A percentile compares a stretch with the other conserved stretches of the same genome.
phyloP scores from a whole-genome alignment of 2,329 filamentous ascomycete species.

The Metarhizium album region DNA sequence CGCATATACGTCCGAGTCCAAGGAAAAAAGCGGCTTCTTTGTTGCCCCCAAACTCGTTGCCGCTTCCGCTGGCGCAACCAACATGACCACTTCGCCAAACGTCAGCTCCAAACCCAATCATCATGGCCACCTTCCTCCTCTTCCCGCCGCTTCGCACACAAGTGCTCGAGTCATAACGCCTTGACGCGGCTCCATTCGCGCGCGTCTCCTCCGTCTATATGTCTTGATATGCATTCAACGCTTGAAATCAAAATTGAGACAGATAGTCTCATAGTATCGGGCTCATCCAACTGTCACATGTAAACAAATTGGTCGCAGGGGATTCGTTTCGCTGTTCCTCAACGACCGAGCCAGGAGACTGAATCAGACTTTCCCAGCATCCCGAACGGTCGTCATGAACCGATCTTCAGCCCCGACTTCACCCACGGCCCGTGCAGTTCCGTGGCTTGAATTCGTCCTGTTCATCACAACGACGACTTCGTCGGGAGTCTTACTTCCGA shows the following conservation, averaged over 20 bases:
- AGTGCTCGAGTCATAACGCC: constrained; percentile 10
- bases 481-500: constrained; percentile 32
- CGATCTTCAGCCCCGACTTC: constrained; percentile 37
- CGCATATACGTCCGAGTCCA: not conserved
- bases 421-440: constrained; percentile 25
- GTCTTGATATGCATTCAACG: constrained; percentile 15
- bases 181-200: constrained; percentile 1
- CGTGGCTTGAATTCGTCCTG: constrained; percentile 18
- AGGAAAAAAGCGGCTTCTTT: not conserved
- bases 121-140: not conserved
- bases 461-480: constrained; percentile 32
- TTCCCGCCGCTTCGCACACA: not conserved
- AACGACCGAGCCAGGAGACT: not conserved
- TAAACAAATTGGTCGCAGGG: not conserved
- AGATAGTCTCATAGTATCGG: constrained; percentile 5
- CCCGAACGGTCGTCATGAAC: constrained; percentile 24
- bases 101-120: not conserved
- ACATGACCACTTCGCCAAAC: not conserved
- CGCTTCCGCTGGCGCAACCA: not conserved
- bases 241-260: constrained; percentile 9
- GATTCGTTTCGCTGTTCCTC: not conserved
- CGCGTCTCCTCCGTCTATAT: constrained; percentile 9
- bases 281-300: not conserved
- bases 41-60: not conserved
- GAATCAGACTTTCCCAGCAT: constrained; percentile 22